These are phyloP conservation scores for Priceomyces castillae DNA, from an alignment of 805 yeast genomes.

Conservation along the genomic window DNA sequence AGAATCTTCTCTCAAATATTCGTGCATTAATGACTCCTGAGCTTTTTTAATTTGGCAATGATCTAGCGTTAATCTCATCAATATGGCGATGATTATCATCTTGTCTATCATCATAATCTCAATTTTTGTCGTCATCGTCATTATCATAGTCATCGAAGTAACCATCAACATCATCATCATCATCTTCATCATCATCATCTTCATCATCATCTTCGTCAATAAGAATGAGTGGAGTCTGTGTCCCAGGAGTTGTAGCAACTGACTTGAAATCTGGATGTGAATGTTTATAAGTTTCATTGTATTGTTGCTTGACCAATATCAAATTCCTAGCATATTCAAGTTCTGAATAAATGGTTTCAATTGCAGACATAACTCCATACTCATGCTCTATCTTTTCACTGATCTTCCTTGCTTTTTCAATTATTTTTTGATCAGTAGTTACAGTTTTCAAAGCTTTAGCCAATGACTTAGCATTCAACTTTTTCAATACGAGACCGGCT, in stretches of 20 bases:
- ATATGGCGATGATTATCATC: no score
- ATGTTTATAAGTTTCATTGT: constrained; percentile 23
- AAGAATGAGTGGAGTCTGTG: constrained; percentile 4
- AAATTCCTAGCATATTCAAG: constrained; percentile 70
- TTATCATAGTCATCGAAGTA: neutral
- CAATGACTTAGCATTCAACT: constrained; percentile 61
- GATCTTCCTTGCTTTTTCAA: constrained; percentile 60
- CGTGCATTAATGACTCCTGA: no score
- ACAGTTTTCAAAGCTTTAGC: constrained; percentile 68
- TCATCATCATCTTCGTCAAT: constrained; percentile 8
- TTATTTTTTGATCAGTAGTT: constrained; percentile 62
- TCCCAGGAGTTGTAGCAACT: constrained; percentile 27
- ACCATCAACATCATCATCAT: constrained; percentile 1
- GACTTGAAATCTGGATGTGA: constrained; percentile 20
- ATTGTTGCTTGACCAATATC: constrained; percentile 44
- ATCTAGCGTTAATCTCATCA: no score
- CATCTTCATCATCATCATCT: constrained; percentile 6
- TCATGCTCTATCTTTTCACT: constrained; percentile 69
- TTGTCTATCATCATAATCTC: neutral
- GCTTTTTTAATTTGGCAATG: no score
- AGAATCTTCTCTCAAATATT: no score
- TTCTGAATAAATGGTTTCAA: constrained; percentile 73
- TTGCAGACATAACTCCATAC: constrained; percentile 76
- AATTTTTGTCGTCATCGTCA: constrained; percentile 1
- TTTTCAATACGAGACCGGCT: constrained; percentile 69